Evolutionary conservation across 2,329 filamentous ascomycete species (phyloP).

Genomic region (Penicillium olsonii): DNA sequence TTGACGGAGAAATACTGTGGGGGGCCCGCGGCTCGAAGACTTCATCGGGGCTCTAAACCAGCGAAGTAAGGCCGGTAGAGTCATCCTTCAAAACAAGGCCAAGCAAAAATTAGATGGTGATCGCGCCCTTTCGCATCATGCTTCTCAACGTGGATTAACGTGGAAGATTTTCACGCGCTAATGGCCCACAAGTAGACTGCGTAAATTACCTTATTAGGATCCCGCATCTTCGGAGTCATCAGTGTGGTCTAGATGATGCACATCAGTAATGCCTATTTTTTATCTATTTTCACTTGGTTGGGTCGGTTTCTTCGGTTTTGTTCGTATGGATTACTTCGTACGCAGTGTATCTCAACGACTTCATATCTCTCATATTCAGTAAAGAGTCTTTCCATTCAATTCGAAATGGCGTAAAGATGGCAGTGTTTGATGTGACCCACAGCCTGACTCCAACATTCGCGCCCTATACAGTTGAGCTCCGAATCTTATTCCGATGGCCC

Average conservation of each 20-base stretch:
- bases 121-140: conserved; percentile 2
- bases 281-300: no score
- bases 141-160: neutral
- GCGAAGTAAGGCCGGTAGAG: no score
- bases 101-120: neutral
- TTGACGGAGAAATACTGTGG: no score
- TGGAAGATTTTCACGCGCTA: neutral
- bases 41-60: neutral
- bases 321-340: no score
- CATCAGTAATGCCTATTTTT: no score
- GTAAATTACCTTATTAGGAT: neutral
- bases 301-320: no score
- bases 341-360: no score
- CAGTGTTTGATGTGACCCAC: no score
- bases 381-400: no score
- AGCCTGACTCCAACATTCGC: no score
- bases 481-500: conserved; percentile 6
- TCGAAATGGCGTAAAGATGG: no score
- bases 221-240: conserved; percentile 1
- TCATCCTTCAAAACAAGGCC: neutral
- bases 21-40: neutral
- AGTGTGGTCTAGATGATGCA: neutral
- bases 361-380: no score
- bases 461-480: conserved; percentile 1
- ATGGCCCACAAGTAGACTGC: neutral